Evolutionary conservation across 1,284 basidiomycete genomes (phyloP).

Genomic region (Coriolopsis trogii): DNA sequence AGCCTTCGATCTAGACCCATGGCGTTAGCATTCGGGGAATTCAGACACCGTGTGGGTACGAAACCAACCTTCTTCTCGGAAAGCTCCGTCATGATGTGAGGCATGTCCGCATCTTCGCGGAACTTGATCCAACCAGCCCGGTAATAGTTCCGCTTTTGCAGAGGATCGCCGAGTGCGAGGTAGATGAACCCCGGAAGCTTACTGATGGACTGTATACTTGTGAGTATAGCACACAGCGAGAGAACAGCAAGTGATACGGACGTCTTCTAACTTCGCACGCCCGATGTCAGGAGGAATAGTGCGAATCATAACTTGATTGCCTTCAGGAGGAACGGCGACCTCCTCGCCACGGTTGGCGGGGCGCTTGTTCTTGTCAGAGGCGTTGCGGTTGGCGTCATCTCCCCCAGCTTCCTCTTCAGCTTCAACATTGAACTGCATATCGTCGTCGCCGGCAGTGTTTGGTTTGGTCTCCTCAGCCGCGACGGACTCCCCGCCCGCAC

Average conservation of each 20-base stretch:
- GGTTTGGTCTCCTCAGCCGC: slow-evolving; percentile 46
- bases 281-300: slow-evolving; percentile 92
- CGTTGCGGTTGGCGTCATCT: slow-evolving; percentile 49
- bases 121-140: slow-evolving; percentile 93
- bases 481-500: slow-evolving; percentile 36
- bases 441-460: slow-evolving; percentile 28
- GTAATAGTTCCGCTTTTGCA: slow-evolving; percentile 88
- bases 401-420: slow-evolving; percentile 70
- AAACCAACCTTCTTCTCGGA: slow-evolving; percentile 79
- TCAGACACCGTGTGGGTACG: neutral
- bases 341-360: slow-evolving; percentile 68
- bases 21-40: slow-evolving; percentile 6
- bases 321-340: slow-evolving; percentile 74
- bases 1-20: slow-evolving; percentile 80
- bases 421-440: slow-evolving; percentile 63
- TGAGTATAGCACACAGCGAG: slow-evolving; percentile 13
- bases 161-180: slow-evolving; percentile 87
- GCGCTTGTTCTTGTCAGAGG: slow-evolving; percentile 61
- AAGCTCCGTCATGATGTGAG: slow-evolving; percentile 68
- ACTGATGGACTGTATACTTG: slow-evolving; percentile 55
- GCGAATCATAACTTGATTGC: slow-evolving; percentile 91
- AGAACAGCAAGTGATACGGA: slow-evolving; percentile 38
- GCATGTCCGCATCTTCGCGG: slow-evolving; percentile 81
- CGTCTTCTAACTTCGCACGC: slow-evolving; percentile 85
- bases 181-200: slow-evolving; percentile 75